Conservation (phyloP, 139 green algal species). For the Coccomyxa sp. region DNA sequence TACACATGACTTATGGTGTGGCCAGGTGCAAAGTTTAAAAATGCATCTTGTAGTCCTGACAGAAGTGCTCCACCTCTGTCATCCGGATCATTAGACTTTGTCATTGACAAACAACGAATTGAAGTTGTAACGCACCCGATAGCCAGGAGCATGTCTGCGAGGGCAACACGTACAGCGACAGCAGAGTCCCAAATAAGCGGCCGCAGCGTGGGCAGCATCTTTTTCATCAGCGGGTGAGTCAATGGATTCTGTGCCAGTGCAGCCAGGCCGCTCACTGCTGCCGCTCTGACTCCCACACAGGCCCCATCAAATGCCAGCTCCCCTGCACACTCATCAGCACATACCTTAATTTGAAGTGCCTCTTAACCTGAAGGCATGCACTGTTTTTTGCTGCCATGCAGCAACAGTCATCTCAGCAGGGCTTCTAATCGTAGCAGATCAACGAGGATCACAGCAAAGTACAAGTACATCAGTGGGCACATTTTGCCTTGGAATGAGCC, state of each 20-base stretch:
- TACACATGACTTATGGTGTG: too few relatives aligned
- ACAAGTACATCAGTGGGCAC: neutral
- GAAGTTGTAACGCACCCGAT: conserved; percentile 20
- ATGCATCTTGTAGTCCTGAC: too few relatives aligned
- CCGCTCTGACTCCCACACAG: conserved; percentile 36
- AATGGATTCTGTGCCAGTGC: conserved; percentile 63
- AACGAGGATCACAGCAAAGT: neutral
- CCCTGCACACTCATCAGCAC: conserved; percentile 23
- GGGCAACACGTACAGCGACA: conserved; percentile 43
- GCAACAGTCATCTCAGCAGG: too few relatives aligned
- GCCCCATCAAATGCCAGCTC: conserved; percentile 63
- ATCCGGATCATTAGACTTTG: too few relatives aligned
- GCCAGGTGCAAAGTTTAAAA: too few relatives aligned
- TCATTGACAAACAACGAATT: too few relatives aligned
- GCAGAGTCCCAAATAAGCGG: conserved; percentile 47
- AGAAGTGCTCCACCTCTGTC: too few relatives aligned
- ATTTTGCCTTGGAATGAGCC: too few relatives aligned
- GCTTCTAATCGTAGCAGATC: neutral
- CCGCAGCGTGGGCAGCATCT: conserved; percentile 47
- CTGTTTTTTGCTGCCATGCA: too few relatives aligned
- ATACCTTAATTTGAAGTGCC: neutral
- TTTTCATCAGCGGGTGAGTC: conserved; percentile 65
- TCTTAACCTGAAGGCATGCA: too few relatives aligned
- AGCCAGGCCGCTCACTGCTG: conserved; percentile 56
- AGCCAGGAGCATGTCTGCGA: conserved; percentile 56